phyloP scores from a whole-genome alignment of 306 rosid genomes.

The Quercus alba region DNA sequence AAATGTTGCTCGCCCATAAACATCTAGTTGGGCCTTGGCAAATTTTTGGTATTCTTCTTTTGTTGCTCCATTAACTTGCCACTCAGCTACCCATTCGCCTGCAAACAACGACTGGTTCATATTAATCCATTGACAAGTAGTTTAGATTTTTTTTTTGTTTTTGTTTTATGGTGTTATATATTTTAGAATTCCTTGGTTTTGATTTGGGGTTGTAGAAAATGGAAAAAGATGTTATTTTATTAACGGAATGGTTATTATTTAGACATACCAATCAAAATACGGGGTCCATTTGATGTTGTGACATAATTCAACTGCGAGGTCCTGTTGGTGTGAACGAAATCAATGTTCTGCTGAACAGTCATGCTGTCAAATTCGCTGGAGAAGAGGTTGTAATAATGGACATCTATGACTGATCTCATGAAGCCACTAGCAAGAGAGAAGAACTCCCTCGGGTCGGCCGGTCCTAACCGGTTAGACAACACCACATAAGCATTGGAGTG shows the following conservation, averaged over 20 bases:
- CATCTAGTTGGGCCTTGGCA: constrained; percentile 53
- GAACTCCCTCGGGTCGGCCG: constrained; percentile 42
- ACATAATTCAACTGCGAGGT: constrained; percentile 34
- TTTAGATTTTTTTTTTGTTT: not conserved
- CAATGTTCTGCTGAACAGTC: constrained; percentile 59
- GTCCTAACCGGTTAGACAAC: constrained; percentile 53
- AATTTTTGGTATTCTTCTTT: constrained; percentile 58
- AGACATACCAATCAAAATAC: constrained; percentile 58
- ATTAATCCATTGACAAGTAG: not conserved
- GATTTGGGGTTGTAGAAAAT: not conserved
- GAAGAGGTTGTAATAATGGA: constrained; percentile 70
- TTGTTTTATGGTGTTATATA: not conserved
- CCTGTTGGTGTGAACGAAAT: constrained; percentile 46
- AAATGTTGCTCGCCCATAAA: constrained; percentile 65
- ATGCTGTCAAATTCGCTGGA: constrained; percentile 18
- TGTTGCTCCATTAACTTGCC: constrained; percentile 48
- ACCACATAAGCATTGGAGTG: constrained; percentile 54
- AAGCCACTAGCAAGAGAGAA: constrained; percentile 53
- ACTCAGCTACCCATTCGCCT: constrained; percentile 86
- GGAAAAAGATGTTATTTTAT: not conserved
- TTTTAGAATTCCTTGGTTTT: not conserved
- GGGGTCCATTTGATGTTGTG: constrained; percentile 76
- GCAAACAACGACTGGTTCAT: not conserved
- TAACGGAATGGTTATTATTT: not conserved
- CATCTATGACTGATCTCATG: constrained; percentile 49